Evolutionary conservation across 805 yeast genomes (phyloP).

Genomic region (Teunomyces tritomae): DNA sequence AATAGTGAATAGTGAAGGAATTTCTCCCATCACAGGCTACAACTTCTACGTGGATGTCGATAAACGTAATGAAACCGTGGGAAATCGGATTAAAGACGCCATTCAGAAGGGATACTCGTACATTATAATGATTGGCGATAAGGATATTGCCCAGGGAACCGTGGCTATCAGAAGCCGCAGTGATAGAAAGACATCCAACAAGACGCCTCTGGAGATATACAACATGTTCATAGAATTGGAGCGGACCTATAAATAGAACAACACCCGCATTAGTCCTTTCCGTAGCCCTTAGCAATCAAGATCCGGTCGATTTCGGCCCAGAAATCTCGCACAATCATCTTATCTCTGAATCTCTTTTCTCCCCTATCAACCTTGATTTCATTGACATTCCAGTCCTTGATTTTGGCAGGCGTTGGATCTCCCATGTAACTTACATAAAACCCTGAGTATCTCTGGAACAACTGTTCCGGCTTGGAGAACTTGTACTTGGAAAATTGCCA

Average conservation of each 20-base stretch:
- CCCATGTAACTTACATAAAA: slow-evolving; percentile 73
- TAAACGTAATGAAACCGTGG: slow-evolving; percentile 71
- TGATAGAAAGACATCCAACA: slow-evolving; percentile 41
- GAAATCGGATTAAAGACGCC: slow-evolving; percentile 78
- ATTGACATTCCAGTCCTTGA: slow-evolving; percentile 87
- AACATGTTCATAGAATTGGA: slow-evolving; percentile 56
- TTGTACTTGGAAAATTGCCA: slow-evolving; percentile 95
- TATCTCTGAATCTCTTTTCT: slow-evolving; percentile 79
- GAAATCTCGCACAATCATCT: slow-evolving; percentile 77
- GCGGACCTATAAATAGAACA: slow-evolving; percentile 38
- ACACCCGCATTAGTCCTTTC: slow-evolving; percentile 12
- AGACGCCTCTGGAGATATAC: slow-evolving; percentile 52
- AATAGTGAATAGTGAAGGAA: slow-evolving; percentile 25
- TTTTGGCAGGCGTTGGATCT: slow-evolving; percentile 72
- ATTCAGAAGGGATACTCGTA: slow-evolving; percentile 70
- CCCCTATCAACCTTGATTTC: slow-evolving; percentile 72
- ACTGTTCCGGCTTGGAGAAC: slow-evolving; percentile 72
- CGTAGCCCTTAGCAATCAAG: slow-evolving; percentile 63
- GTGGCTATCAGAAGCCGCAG: slow-evolving; percentile 64
- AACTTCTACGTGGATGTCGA: slow-evolving; percentile 77
- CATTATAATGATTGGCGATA: slow-evolving; percentile 83
- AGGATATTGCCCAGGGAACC: slow-evolving; percentile 60
- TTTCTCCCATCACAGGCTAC: slow-evolving; percentile 56
- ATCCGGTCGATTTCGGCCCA: slow-evolving; percentile 83
- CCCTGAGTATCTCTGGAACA: slow-evolving; percentile 84